These are phyloP conservation scores for Kewa caespitosa DNA, from an alignment of 179 eudicot species.

Conservation along the genomic window DNA sequence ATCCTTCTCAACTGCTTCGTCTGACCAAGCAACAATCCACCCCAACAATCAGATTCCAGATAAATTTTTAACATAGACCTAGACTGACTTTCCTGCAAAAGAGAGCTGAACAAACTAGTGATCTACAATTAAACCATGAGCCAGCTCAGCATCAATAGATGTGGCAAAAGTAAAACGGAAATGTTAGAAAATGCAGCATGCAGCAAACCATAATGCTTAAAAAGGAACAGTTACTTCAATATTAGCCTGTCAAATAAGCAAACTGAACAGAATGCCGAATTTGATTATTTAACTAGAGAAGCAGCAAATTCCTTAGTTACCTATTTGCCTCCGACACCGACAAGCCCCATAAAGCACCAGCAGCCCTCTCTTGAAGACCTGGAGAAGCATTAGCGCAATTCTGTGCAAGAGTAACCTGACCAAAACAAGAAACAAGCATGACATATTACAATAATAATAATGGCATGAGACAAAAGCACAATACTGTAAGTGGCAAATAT, in stretches of 20 bases:
- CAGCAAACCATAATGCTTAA: neutral
- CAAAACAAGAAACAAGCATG: slow-evolving; percentile 12
- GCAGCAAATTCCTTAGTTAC: slow-evolving; percentile 31
- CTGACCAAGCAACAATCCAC: neutral
- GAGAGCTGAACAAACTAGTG: neutral
- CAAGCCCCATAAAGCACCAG: slow-evolving; percentile 99
- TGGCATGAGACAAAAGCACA: neutral
- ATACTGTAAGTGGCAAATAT: neutral
- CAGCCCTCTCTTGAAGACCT: slow-evolving; percentile 99
- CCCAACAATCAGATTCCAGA: neutral
- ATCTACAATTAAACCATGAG: neutral
- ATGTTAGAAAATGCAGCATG: neutral
- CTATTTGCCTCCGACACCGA: slow-evolving; percentile 98
- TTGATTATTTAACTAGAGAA: neutral
- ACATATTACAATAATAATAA: neutral
- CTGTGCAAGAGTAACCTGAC: slow-evolving; percentile 87
- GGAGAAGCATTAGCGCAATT: slow-evolving; percentile 88
- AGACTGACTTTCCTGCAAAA: neutral
- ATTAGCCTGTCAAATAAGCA: neutral
- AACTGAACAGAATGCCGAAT: neutral
- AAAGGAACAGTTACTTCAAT: neutral
- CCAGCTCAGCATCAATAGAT: neutral
- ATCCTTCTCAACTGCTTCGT: neutral
- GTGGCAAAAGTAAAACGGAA: neutral
- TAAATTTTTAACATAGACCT: neutral